Evolutionary conservation across 768 basidiomycete genomes (phyloP).

Genomic region (Pleurotus citrinopileatus): DNA sequence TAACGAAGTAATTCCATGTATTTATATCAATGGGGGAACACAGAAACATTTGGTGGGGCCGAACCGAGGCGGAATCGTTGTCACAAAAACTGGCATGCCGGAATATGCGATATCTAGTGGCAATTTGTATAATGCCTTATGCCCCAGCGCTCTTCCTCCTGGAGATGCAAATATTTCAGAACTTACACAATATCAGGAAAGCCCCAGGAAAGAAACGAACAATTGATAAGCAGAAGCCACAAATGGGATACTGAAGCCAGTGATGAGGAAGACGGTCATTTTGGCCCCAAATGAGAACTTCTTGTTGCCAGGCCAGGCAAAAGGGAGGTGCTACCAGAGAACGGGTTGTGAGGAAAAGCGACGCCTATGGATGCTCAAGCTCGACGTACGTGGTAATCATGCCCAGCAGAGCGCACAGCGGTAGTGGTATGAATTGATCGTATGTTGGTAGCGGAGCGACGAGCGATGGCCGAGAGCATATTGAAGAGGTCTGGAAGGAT

Average conservation of each 20-base stretch:
- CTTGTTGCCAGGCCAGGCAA: slow-evolving; percentile 48
- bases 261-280: slow-evolving; percentile 40
- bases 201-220: slow-evolving; percentile 39
- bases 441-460: slow-evolving; percentile 36
- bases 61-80: no score
- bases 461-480: slow-evolving; percentile 43
- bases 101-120: no score
- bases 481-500: slow-evolving; percentile 9
- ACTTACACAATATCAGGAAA: slow-evolving; percentile 3
- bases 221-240: slow-evolving; percentile 58
- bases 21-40: no score
- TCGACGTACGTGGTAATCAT: slow-evolving; percentile 53
- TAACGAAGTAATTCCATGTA: no score
- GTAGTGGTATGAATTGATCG: slow-evolving; percentile 22
- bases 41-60: no score
- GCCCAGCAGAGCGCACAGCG: slow-evolving; percentile 45
- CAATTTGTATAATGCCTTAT: background rate
- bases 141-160: slow-evolving; percentile 37
- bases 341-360: slow-evolving; percentile 5
- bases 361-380: no score
- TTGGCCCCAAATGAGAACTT: slow-evolving; percentile 50
- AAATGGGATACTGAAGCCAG: slow-evolving; percentile 70
- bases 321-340: slow-evolving; percentile 49
- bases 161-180: no score
- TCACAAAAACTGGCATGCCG: no score